Conservation (phyloP, 345 rosid genomes). For the Eucalyptus leucophloia region DNA sequence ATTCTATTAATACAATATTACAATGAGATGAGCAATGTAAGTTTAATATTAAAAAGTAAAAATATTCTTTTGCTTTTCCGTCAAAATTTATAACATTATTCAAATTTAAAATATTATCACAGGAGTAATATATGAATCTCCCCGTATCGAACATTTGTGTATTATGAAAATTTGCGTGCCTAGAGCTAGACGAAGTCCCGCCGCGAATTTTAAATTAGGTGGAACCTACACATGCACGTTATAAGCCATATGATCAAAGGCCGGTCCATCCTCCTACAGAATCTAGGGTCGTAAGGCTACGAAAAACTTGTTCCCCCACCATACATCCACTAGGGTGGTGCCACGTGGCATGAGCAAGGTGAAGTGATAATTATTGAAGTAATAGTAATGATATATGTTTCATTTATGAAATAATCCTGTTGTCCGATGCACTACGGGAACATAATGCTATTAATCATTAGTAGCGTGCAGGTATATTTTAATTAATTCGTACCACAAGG, state of each 20-base stretch:
- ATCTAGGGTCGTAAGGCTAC: neutral
- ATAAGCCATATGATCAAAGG: neutral
- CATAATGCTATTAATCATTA: neutral
- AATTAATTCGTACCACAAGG: neutral
- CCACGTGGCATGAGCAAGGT: neutral
- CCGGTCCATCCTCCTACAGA: neutral
- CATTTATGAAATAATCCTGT: neutral
- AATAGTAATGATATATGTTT: neutral
- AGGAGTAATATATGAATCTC: neutral
- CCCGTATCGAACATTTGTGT: neutral
- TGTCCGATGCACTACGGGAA: neutral
- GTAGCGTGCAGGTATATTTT: neutral
- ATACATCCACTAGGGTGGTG: neutral
- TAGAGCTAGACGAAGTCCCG: too few relatives aligned
- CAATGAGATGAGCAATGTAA: neutral
- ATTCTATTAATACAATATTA: neutral
- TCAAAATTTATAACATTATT: neutral
- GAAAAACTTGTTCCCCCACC: neutral
- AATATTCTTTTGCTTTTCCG: neutral
- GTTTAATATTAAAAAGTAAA: neutral
- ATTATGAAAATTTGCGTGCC: neutral
- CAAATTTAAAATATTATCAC: neutral
- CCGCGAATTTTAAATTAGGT: neutral
- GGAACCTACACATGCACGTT: neutral
- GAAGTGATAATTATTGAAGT: neutral